Evolutionary conservation across 106 monocot genomes (phyloP).

Genomic region (Apostasia shenzhenica): DNA sequence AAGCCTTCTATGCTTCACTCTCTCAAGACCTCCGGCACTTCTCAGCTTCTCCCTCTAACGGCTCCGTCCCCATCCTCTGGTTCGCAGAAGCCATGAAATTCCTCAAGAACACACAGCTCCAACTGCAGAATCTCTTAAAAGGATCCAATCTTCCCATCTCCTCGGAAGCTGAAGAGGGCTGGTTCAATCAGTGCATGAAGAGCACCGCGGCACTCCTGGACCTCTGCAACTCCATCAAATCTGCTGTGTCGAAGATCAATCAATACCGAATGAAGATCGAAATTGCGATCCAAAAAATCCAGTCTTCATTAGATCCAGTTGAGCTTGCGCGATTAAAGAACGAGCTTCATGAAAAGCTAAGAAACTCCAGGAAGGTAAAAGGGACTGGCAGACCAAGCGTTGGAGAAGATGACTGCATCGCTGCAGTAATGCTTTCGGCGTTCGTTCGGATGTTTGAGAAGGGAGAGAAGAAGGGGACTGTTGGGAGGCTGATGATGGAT

Average conservation of each 20-base stretch:
- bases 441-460: constrained; percentile 18
- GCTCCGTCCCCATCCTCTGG: too few species aligned
- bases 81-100: too few species aligned
- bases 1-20: too few species aligned
- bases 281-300: constrained; percentile 15
- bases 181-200: constrained; percentile 69
- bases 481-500: constrained; percentile 24
- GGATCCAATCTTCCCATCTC: too few species aligned
- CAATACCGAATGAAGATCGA: constrained; percentile 43
- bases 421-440: constrained; percentile 11
- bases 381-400: constrained; percentile 1
- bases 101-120: too few species aligned
- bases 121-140: too few species aligned
- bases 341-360: not conserved
- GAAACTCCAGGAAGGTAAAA: constrained; percentile 2
- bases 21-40: too few species aligned
- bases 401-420: constrained; percentile 12
- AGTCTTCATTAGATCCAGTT: too few species aligned
- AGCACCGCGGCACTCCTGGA: constrained; percentile 39
- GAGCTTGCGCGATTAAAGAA: constrained; percentile 2
- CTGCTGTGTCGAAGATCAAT: constrained; percentile 29
- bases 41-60: too few species aligned
- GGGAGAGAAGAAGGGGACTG: constrained; percentile 30
- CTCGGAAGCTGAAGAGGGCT: not conserved
- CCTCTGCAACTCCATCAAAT: constrained; percentile 59